Evolutionary conservation across 805 yeast species (phyloP), one percentile per base, ranked within the genome.

Genomic region (Kuraishia floccosa): DNA sequence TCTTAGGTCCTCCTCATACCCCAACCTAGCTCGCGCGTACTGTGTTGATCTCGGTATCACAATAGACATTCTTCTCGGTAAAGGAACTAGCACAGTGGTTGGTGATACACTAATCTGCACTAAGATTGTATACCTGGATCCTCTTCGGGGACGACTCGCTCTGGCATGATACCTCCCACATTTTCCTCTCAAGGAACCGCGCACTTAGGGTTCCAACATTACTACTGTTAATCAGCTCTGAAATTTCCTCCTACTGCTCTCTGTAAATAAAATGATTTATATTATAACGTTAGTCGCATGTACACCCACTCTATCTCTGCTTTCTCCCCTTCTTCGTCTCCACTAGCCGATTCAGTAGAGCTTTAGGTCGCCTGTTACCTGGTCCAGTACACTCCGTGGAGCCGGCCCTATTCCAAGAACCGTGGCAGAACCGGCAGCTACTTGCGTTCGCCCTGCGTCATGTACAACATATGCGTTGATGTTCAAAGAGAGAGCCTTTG

Each of bases 351-450:
- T 15, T 43, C 54, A 85, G 47, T 81, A 84, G 36, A 89, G 59
- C 49, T 79, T 83, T 43, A 89, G 62, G 17, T 67, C 76, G 11
- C 83, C 78, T 1, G 97, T 87, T 33, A 89, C 73, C 48, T 76
- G 73, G 50, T 91, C 96, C 37, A 89, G 53, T 0, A 78, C 74
- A 0, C 65, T 42, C 40, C 76, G 83, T 15, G 97, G 96, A 13
- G 96, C 97, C 1, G 99, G 99, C 0, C 99, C 99, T 17, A 91
- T 51, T 1, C 97, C 98, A n/a, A 91, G 57, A 2, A 91, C 97
- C 0, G 98, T 91, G 2, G 94, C 93, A 36, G 91, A 77, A 1
- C 97, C 97, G 5, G 95, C 81, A n/a, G 84, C 94, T 30, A 91
- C 74, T 52, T 91, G 96, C 1, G 98, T 89, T 44, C 96, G 69